Base-by-base conservation (phyloP, 495 filamentous ascomycete species). In the Annulohypoxylon moriforme region DNA sequence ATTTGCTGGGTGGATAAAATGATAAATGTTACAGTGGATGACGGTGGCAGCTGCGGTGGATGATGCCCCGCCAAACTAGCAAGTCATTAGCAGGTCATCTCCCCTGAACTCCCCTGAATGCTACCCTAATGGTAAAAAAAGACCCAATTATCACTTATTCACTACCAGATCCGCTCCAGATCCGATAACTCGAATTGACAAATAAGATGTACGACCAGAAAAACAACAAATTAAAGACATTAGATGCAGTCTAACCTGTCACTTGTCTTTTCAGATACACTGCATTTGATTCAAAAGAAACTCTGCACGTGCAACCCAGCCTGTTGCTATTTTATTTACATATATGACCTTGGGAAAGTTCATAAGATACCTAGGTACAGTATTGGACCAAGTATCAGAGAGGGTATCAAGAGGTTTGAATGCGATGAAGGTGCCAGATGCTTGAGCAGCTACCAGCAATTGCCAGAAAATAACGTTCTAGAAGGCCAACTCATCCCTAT, bases 401-500 rank as follows among this genome's bases (percentile, higher is more conserved):
- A 59, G 64, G 69, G 64, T 72, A 68, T 72, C 64, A 64, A 60
- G 47, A 60, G 20, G 27, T 29, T 66, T 50, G 24, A 36, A 22
- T 42, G 63, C 20, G 38, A 50, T 29, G 29, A 46, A 50, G 10
- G 36, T 58, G 55, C 20, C 22, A 34, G 25, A 59, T 66, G 42
- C 38, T 50, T 38, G 40, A 20, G 31, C 6, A 16, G 3, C 25
- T 49, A 25, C 18, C 25, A 20, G 31, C 6, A 16, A 25, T 49
- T 49, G 10, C 18, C 53, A 29, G 5, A 11, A 1, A 29, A 14
- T 42, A 44, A 10, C 31, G 46, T 46, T 62, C 63, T 83, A 85
- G 59, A 84, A 85, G 18, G 79, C 81, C 60, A 84, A 76, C 67
- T 84, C 59, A 53, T 63, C 73, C 49, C 75, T 76, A 71, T 69